These are phyloP conservation scores for Aspergillus leporis DNA, from an alignment of 495 filamentous ascomycete species.

Conservation along the genomic window DNA sequence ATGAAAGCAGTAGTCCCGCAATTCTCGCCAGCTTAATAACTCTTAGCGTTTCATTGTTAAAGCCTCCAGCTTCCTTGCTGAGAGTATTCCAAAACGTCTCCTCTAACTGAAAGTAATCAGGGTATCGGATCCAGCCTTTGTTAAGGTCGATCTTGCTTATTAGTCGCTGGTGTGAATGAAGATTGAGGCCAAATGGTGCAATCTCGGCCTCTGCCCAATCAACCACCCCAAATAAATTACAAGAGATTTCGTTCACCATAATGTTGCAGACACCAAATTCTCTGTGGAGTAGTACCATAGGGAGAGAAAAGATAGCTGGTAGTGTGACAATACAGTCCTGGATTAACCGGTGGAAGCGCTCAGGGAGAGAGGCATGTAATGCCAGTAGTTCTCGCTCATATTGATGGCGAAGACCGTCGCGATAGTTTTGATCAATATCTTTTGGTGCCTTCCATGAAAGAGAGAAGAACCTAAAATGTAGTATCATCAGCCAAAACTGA, in stretches of 20 bases:
- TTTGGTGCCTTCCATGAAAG: constrained; percentile 36
- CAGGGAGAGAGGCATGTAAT: constrained; percentile 31
- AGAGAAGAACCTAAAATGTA: constrained; percentile 35
- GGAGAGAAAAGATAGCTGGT: constrained; percentile 34
- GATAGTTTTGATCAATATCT: constrained; percentile 24
- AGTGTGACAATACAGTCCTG: constrained; percentile 29
- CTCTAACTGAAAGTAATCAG: constrained; percentile 34
- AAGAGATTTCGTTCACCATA: constrained; percentile 35
- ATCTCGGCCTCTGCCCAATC: constrained; percentile 44
- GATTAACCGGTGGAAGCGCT: constrained; percentile 38
- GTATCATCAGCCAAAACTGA: constrained; percentile 11
- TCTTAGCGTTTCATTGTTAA: constrained; percentile 27
- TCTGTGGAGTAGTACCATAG: constrained; percentile 41
- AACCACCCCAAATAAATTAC: constrained; percentile 40
- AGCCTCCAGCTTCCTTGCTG: constrained; percentile 27
- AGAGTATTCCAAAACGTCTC: constrained; percentile 37
- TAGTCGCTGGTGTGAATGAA: constrained; percentile 37
- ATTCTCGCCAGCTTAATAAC: constrained; percentile 39
- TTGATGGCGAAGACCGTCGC: constrained; percentile 19
- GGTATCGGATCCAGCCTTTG: constrained; percentile 37
- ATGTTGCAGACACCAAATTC: constrained; percentile 41
- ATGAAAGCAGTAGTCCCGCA: constrained; percentile 34
- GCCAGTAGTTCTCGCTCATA: constrained; percentile 31
- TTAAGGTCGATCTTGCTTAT: constrained; percentile 36
- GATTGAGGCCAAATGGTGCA: constrained; percentile 39